These are phyloP conservation scores for Tuber magnatum DNA, from an alignment of 495 filamentous ascomycete species.

Conservation along the genomic window DNA sequence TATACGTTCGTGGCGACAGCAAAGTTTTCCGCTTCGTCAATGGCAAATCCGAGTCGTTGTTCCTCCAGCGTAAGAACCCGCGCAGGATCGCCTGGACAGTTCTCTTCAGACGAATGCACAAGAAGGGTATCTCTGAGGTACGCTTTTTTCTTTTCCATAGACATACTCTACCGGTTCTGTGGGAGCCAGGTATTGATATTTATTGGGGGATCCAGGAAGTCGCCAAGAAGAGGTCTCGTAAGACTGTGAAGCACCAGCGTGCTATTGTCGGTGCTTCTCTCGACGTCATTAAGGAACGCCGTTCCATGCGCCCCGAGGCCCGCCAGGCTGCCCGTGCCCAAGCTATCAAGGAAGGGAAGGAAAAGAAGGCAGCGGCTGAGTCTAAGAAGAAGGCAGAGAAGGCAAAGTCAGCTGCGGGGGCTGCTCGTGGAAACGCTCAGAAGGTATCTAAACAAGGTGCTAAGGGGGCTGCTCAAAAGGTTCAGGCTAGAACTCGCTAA, in stretches of 20 bases:
- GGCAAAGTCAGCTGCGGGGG: slow-evolving; percentile 77
- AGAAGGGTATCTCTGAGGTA: slow-evolving; percentile 99
- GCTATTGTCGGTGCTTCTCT: slow-evolving; percentile 98
- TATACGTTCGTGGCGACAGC: slow-evolving; percentile 98
- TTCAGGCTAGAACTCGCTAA: slow-evolving; percentile 83
- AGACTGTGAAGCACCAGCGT: slow-evolving; percentile 96
- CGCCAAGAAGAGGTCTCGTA: slow-evolving; percentile 98
- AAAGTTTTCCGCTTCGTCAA: slow-evolving; percentile 99
- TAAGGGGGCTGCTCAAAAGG: slow-evolving; percentile 82
- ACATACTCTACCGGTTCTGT: slow-evolving; percentile 3
- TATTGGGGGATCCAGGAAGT: slow-evolving; percentile 62
- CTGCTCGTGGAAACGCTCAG: slow-evolving; percentile 67
- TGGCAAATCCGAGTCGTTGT: slow-evolving; percentile 98
- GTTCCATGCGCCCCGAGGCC: slow-evolving; percentile 83
- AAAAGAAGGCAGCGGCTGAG: slow-evolving; percentile 81
- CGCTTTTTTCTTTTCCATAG: slow-evolving; percentile 45
- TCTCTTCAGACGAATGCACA: slow-evolving; percentile 95
- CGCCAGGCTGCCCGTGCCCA: slow-evolving; percentile 80
- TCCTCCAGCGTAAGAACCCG: slow-evolving; percentile 99
- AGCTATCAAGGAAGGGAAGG: slow-evolving; percentile 94
- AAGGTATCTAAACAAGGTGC: slow-evolving; percentile 94
- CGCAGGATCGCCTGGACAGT: slow-evolving; percentile 97
- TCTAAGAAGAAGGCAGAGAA: slow-evolving; percentile 98
- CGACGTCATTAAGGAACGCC: slow-evolving; percentile 99
- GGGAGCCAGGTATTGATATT: neutral